Percentiles rank a stretch among this genome's conserved stretches.
Evolutionary conservation across 805 yeast genomes (phyloP).

Genomic region (Zygoascus bituminiphila): DNA sequence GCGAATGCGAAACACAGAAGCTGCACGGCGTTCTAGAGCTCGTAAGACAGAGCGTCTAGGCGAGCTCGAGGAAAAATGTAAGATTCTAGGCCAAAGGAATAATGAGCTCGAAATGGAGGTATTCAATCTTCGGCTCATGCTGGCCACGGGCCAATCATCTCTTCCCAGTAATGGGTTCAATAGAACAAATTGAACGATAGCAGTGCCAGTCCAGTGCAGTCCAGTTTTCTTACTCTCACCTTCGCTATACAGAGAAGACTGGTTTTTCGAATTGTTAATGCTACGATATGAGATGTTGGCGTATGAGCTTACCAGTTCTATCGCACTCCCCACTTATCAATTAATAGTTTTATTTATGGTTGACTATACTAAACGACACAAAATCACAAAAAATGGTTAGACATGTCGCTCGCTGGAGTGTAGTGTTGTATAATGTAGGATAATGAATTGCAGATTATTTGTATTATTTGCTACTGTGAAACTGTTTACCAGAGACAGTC

Average conservation of each 20-base stretch:
- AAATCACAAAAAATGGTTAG: neutral
- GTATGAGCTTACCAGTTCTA: no score
- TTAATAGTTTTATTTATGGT: neutral
- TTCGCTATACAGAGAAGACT: no score
- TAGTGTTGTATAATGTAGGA: neutral
- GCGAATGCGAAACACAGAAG: constrained; percentile 80
- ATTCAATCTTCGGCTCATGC: constrained; percentile 10
- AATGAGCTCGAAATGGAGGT: constrained; percentile 18
- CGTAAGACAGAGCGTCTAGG: constrained; percentile 87
- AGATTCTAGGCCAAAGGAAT: constrained; percentile 39
- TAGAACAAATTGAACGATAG: neutral
- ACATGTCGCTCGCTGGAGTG: neutral
- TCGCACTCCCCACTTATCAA: neutral
- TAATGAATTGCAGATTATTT: no score
- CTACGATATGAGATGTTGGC: neutral
- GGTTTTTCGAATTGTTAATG: no score
- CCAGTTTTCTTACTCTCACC: no score
- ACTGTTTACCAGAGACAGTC: no score
- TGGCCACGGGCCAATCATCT: constrained; percentile 3
- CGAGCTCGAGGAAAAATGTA: constrained; percentile 76
- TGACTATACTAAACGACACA: neutral
- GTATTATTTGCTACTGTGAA: no score
- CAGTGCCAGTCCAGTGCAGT: neutral
- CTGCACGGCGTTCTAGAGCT: constrained; percentile 88
- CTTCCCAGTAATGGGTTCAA: neutral